Evolutionary conservation across 257 asterid species (phyloP).

Genomic region (Prunella vulgaris): DNA sequence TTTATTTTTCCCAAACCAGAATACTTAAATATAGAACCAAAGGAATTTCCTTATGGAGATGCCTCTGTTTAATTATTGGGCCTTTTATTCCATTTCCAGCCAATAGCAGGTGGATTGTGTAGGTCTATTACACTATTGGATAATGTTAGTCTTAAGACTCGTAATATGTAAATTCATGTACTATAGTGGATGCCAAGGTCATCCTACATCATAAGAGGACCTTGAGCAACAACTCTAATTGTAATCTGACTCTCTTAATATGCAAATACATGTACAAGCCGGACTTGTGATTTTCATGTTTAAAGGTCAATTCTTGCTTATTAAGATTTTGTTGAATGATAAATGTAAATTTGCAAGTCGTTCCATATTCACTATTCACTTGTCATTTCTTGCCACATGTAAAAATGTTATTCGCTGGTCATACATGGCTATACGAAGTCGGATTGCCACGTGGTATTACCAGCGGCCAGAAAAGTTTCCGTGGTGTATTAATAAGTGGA

Average conservation of each 20-base stretch:
- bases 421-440: not conserved
- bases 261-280: no score
- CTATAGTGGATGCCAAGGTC: not conserved
- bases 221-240: not conserved
- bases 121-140: not conserved
- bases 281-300: not conserved
- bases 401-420: not conserved
- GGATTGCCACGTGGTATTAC: conserved; percentile 21
- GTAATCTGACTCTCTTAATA: not conserved
- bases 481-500: not conserved
- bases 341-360: not conserved
- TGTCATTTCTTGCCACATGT: conserved; percentile 15
- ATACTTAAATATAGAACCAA: not conserved
- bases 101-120: not conserved
- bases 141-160: not conserved
- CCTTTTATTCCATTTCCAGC: not conserved
- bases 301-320: not conserved
- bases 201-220: not conserved
- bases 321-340: not conserved
- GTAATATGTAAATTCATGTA: not conserved
- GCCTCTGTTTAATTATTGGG: not conserved
- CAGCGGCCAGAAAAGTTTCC: not conserved
- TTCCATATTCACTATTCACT: not conserved
- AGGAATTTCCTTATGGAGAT: not conserved
- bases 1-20: not conserved